A percentile compares a stretch with the other conserved stretches of the same genome.
Evolutionary conservation across 2,329 filamentous ascomycete genomes (phyloP).

Genomic region (Colletotrichum sp.): DNA sequence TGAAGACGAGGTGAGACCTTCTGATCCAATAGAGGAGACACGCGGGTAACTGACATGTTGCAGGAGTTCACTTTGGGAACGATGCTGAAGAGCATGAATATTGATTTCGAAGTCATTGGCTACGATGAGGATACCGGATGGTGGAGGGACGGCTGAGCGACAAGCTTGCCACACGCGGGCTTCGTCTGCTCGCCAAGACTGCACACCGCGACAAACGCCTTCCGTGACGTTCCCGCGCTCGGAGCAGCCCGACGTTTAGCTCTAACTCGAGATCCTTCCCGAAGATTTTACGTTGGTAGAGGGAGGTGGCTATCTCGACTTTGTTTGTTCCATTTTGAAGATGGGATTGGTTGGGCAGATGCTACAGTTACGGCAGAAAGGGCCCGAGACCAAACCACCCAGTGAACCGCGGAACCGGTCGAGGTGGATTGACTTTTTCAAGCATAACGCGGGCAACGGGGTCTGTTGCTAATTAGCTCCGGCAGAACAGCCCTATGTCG

Average conservation of each 20-base stretch:
- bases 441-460: background rate
- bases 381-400: background rate
- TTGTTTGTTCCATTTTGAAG: background rate
- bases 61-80: constrained; percentile 23
- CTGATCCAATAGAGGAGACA: background rate
- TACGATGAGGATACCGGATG: constrained; percentile 21
- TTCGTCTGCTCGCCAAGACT: background rate
- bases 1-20: background rate
- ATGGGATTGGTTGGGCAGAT: background rate
- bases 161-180: background rate
- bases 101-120: constrained; percentile 21
- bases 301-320: background rate
- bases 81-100: constrained; percentile 22
- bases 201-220: background rate
- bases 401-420: background rate
- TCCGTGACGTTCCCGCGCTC: background rate
- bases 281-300: background rate
- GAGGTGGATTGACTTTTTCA: background rate
- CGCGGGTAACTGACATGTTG: background rate
- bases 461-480: background rate
- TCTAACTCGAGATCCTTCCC: background rate
- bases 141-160: constrained; percentile 19
- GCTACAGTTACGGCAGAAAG: background rate
- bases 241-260: background rate
- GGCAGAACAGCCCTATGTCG: background rate